Percentiles rank a stretch among this genome's conserved stretches.
phyloP scores from a whole-genome alignment of 2,329 filamentous ascomycete species.

The Aureobasidium sp. region DNA sequence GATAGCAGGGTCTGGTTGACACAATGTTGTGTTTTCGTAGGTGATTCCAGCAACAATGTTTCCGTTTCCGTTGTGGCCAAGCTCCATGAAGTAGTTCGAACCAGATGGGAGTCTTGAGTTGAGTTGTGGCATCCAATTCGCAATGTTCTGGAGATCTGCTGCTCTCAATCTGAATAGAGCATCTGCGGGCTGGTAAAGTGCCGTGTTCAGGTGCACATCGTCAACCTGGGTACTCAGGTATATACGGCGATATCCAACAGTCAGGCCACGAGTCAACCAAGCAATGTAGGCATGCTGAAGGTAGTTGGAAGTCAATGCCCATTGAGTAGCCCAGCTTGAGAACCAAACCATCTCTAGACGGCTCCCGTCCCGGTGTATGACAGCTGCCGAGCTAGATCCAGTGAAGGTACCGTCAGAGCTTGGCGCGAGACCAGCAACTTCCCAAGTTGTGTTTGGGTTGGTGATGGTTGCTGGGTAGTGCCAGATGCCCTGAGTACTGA shows the following conservation, averaged over 20 bases:
- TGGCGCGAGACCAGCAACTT: conserved; percentile 49
- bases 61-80: conserved; percentile 52
- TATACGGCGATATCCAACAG: conserved; percentile 48
- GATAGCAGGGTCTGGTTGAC: conserved; percentile 30
- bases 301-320: conserved; percentile 50
- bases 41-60: conserved; percentile 38
- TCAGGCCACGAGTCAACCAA: conserved; percentile 55
- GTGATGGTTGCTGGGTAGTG: conserved; percentile 53
- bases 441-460: conserved; percentile 46
- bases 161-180: conserved; percentile 44
- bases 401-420: conserved; percentile 32
- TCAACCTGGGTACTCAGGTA: conserved; percentile 54
- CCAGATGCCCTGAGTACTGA: conserved; percentile 47
- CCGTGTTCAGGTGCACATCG: conserved; percentile 52
- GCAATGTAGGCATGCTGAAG: conserved; percentile 57
- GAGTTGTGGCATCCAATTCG: conserved; percentile 37
- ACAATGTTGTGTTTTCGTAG: conserved; percentile 21
- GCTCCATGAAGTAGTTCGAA: conserved; percentile 47
- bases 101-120: conserved; percentile 45
- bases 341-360: conserved; percentile 59
- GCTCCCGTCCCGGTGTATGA: conserved; percentile 52
- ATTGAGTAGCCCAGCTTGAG: conserved; percentile 46
- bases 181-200: conserved; percentile 37
- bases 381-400: conserved; percentile 44
- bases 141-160: conserved; percentile 42